phyloP scores from a whole-genome alignment of 2,329 filamentous ascomycete genomes.

The Aspergillus caelatus region DNA sequence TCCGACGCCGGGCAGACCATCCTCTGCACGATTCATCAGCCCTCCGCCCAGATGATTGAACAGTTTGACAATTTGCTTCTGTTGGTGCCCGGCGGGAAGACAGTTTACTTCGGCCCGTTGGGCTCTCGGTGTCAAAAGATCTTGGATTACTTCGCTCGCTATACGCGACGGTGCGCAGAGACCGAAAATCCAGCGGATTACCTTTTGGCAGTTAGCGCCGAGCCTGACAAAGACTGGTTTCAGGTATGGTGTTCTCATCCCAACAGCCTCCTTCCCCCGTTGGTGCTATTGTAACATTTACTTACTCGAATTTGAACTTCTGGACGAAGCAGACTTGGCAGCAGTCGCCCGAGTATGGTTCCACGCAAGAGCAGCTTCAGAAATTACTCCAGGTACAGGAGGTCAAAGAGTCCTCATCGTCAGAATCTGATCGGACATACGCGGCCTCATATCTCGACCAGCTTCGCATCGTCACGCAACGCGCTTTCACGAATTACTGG shows the following conservation, averaged over 20 bases:
- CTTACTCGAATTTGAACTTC: neutral
- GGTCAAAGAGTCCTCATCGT: neutral
- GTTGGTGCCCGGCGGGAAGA: slow-evolving; percentile 54
- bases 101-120: slow-evolving; percentile 51
- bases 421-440: slow-evolving; percentile 2
- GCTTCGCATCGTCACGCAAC: slow-evolving; percentile 62
- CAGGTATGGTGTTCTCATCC: neutral
- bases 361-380: neutral
- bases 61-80: slow-evolving; percentile 58
- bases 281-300: neutral
- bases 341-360: neutral
- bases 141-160: slow-evolving; percentile 8
- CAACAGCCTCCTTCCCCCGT: neutral
- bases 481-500: slow-evolving; percentile 21
- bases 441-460: slow-evolving; percentile 49
- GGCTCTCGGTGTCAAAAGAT: slow-evolving; percentile 16
- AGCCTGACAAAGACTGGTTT: neutral
- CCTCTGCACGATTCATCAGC: slow-evolving; percentile 60
- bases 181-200: slow-evolving; percentile 11
- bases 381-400: neutral
- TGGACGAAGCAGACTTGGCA: neutral
- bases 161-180: slow-evolving; percentile 1
- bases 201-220: slow-evolving; percentile 1
- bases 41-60: slow-evolving; percentile 55
- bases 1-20: slow-evolving; percentile 59